Percentiles rank a stretch among this genome's conserved stretches.
phyloP scores from a whole-genome alignment of 1,139 yeast genomes.

The Kurtzmaniella quercitrusa region DNA sequence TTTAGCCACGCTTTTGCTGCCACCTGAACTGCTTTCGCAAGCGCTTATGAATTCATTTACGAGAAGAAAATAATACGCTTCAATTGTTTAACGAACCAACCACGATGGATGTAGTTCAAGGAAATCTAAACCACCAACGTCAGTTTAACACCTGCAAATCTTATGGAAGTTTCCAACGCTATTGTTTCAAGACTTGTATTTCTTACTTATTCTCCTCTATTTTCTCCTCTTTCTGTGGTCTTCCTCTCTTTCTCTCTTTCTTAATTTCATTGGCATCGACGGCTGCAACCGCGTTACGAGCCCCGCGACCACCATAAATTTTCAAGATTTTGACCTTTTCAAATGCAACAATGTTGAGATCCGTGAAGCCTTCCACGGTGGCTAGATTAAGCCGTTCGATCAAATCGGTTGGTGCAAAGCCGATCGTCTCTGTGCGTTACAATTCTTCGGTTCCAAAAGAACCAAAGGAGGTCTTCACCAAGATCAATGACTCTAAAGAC shows the following conservation, averaged over 20 bases:
- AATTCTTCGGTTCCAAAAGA: slow-evolving; percentile 13
- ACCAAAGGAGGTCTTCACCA: slow-evolving; percentile 45
- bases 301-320: not conserved
- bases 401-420: not conserved
- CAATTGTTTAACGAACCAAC: no score
- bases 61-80: no score
- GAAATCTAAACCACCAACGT: no score
- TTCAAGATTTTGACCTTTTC: not conserved
- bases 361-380: not conserved
- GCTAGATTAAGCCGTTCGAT: not conserved
- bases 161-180: no score
- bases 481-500: slow-evolving; percentile 56
- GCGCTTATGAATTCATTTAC: no score
- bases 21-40: no score
- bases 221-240: not conserved
- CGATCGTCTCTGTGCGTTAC: slow-evolving; percentile 9
- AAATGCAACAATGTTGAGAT: not conserved
- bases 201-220: not conserved
- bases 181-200: not conserved
- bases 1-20: no score
- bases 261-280: no score
- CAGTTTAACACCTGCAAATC: no score
- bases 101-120: no score
- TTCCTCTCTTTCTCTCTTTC: not conserved
- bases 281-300: no score